These are phyloP conservation scores for Chamaecyparis obtusa DNA, from an alignment of 75 land plant species.

Conservation along the genomic window DNA sequence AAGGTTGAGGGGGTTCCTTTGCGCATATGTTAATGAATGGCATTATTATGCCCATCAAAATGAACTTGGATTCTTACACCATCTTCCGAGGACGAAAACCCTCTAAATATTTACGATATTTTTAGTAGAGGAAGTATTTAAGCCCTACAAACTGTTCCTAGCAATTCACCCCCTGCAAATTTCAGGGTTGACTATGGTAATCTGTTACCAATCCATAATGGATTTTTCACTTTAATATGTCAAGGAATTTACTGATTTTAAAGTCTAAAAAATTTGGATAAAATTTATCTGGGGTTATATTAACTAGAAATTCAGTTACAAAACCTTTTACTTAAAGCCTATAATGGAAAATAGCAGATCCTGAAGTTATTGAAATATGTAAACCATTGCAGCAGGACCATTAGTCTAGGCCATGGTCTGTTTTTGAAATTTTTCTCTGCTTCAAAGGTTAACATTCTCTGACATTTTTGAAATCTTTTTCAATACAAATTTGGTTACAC, in stretches of 20 bases:
- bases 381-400: not conserved
- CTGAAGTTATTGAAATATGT: not conserved
- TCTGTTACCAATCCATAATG: not conserved
- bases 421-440: not conserved
- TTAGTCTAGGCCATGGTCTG: not conserved
- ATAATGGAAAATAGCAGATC: not conserved
- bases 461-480: not conserved
- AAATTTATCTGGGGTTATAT: not conserved
- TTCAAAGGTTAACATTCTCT: not conserved
- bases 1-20: too few species aligned
- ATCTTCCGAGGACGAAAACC: too few species aligned
- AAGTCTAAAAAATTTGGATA: not conserved
- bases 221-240: not conserved
- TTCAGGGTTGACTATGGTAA: not conserved
- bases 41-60: too few species aligned
- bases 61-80: too few species aligned
- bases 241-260: not conserved
- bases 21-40: too few species aligned
- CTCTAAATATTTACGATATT: too few species aligned
- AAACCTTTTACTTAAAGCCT: not conserved
- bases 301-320: not conserved
- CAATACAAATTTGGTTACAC: not conserved
- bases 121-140: not conserved
- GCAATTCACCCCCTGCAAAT: not conserved
- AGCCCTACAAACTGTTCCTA: not conserved